A percentile compares a stretch with the other conserved stretches of the same genome.
Evolutionary conservation across 1,284 basidiomycete genomes (phyloP).

Genomic region (Malassezia pachydermatis): DNA sequence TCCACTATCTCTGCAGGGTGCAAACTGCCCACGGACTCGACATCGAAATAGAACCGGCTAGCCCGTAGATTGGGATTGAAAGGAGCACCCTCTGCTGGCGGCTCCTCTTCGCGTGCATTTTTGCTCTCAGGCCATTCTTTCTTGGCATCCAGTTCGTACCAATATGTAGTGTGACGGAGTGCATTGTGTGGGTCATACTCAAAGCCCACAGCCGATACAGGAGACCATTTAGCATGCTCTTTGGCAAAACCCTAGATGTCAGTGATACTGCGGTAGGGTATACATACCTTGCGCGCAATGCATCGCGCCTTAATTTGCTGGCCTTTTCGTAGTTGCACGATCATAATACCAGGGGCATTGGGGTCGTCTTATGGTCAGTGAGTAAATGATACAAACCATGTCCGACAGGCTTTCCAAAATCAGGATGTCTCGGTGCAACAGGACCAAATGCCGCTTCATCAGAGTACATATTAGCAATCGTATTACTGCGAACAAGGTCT

Average conservation of each 20-base stretch:
- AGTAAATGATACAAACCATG: slow-evolving; percentile 55
- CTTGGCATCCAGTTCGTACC: slow-evolving; percentile 62
- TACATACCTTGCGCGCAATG: slow-evolving; percentile 81
- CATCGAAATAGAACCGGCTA: slow-evolving; percentile 44
- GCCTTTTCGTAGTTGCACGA: slow-evolving; percentile 85
- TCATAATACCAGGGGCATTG: slow-evolving; percentile 55
- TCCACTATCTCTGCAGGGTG: slow-evolving; percentile 43
- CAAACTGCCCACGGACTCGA: slow-evolving; percentile 42
- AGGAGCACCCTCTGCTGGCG: slow-evolving; percentile 33
- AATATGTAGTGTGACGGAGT: slow-evolving; percentile 86
- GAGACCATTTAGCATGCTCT: slow-evolving; percentile 98
- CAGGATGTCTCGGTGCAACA: slow-evolving; percentile 50
- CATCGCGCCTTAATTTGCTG: slow-evolving; percentile 81
- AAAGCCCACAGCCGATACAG: slow-evolving; percentile 84
- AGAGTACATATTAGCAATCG: slow-evolving; percentile 29
- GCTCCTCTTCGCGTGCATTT: slow-evolving; percentile 42
- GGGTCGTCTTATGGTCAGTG: slow-evolving; percentile 22
- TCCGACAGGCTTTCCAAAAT: slow-evolving; percentile 76
- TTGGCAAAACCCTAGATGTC: slow-evolving; percentile 77
- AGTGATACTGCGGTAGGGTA: neutral
- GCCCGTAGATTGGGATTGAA: slow-evolving; percentile 41
- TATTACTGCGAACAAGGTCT: slow-evolving; percentile 35
- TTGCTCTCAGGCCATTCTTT: slow-evolving; percentile 42
- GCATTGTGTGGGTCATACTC: slow-evolving; percentile 99
- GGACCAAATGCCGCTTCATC: slow-evolving; percentile 29